Percentiles rank a stretch among this genome's conserved stretches.
phyloP scores from a whole-genome alignment of 345 rosid species.

The Melastoma malabathricum region DNA sequence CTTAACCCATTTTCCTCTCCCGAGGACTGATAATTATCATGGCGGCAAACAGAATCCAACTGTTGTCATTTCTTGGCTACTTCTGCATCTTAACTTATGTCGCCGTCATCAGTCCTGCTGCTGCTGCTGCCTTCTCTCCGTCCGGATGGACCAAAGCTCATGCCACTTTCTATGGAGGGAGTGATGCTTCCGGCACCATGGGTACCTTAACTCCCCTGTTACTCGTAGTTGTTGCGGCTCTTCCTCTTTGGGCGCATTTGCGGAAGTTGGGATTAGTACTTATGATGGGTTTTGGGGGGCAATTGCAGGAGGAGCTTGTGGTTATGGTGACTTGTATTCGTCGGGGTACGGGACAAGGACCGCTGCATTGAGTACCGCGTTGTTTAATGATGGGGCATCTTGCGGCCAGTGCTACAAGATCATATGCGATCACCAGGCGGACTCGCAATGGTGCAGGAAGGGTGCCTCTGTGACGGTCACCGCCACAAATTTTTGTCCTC shows the following conservation, averaged over 20 bases:
- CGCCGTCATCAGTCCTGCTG: not conserved
- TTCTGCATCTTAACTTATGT: conserved; percentile 4
- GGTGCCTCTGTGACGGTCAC: conserved; percentile 49
- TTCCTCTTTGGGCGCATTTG: not conserved
- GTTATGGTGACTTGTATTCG: conserved; percentile 53
- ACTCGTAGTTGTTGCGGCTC: too few relatives aligned
- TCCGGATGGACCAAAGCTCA: conserved; percentile 52
- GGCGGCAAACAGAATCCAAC: conserved; percentile 14
- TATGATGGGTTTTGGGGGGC: not conserved
- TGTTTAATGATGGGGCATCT: conserved; percentile 60
- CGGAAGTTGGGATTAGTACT: not conserved
- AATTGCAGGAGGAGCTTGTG: conserved; percentile 62
- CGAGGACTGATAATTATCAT: too few relatives aligned
- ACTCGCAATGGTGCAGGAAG: conserved; percentile 49
- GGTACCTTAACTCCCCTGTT: conserved; percentile 15
- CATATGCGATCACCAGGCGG: conserved; percentile 43
- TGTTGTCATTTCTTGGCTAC: conserved; percentile 23
- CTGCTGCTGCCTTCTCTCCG: conserved; percentile 29
- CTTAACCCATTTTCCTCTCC: too few relatives aligned
- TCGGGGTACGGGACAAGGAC: conserved; percentile 60
- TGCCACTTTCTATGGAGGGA: conserved; percentile 79
- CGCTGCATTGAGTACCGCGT: conserved; percentile 66
- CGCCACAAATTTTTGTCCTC: conserved; percentile 77
- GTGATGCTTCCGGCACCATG: conserved; percentile 83
- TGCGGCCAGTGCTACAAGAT: conserved; percentile 67